phyloP scores from a whole-genome alignment of 2,329 filamentous ascomycete species.

The Aureobasidium leucospermi region DNA sequence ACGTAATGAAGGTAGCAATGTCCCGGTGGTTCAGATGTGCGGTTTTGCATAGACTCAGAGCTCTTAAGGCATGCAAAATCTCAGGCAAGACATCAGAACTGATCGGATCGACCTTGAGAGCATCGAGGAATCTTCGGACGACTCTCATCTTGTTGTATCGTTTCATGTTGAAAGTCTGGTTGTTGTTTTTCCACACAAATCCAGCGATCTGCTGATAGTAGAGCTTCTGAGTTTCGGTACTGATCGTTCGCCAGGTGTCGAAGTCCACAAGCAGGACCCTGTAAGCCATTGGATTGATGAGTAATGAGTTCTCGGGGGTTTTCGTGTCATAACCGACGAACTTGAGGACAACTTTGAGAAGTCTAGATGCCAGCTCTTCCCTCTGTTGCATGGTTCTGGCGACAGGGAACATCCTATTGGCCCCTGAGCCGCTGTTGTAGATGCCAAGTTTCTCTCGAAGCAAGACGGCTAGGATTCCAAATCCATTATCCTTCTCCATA shows the following conservation, averaged over 20 bases:
- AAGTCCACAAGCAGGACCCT: constrained; percentile 85
- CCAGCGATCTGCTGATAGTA: constrained; percentile 90
- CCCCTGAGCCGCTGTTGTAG: not conserved
- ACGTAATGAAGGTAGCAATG: constrained; percentile 86
- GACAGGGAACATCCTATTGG: constrained; percentile 19
- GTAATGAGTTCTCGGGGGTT: constrained; percentile 79
- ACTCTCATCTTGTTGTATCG: constrained; percentile 87
- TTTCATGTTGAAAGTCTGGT: constrained; percentile 85
- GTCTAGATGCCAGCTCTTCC: constrained; percentile 46
- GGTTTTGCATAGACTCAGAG: constrained; percentile 71
- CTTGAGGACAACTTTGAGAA: constrained; percentile 69
- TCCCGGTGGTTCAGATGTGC: constrained; percentile 80
- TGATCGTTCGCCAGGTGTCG: constrained; percentile 82
- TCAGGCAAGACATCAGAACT: constrained; percentile 63
- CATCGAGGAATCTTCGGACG: constrained; percentile 82
- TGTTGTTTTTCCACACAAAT: constrained; percentile 84
- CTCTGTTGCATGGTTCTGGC: constrained; percentile 35
- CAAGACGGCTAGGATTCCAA: constrained; percentile 76
- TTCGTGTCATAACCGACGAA: constrained; percentile 84
- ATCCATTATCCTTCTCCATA: constrained; percentile 94
- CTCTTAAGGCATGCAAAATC: constrained; percentile 72
- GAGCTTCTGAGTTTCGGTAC: constrained; percentile 68
- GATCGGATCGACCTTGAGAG: constrained; percentile 77
- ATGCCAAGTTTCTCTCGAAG: constrained; percentile 72
- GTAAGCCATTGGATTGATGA: constrained; percentile 93